Evolutionary conservation across 345 rosid species (phyloP).

Genomic region (Lepidium didymum): DNA sequence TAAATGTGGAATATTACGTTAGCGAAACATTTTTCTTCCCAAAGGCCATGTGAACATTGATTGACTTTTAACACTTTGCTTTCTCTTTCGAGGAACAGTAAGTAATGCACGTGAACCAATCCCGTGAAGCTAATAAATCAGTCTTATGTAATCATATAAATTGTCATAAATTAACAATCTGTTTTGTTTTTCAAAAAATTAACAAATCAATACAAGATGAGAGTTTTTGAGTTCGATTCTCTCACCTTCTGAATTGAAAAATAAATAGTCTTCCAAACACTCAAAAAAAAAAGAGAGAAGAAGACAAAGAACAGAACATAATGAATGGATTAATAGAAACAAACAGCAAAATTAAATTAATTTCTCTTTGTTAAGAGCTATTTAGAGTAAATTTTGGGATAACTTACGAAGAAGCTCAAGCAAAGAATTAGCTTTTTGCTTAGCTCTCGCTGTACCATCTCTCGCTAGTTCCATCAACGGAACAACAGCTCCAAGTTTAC

Average conservation of each 20-base stretch:
- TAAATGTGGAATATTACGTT: conserved; percentile 2
- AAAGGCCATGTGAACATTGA: conserved; percentile 11
- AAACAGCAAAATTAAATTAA: neutral
- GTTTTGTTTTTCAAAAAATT: neutral
- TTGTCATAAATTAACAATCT: neutral
- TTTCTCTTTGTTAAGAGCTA: conserved; percentile 7
- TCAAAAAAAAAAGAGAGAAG: neutral
- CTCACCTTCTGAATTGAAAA: conserved; percentile 1
- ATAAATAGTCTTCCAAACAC: neutral
- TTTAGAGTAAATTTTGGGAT: conserved; percentile 31
- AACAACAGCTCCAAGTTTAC: conserved; percentile 75
- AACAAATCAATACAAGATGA: conserved; percentile 1
- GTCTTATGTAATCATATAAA: too few relatives aligned
- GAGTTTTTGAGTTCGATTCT: conserved; percentile 21
- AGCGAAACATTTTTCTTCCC: neutral
- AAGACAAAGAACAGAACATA: neutral
- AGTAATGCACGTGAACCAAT: conserved; percentile 12
- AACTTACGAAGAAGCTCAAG: conserved; percentile 61
- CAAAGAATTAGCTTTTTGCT: conserved; percentile 68
- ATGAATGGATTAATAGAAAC: neutral
- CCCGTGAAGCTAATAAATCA: neutral
- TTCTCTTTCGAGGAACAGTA: conserved; percentile 6
- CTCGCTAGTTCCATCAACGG: conserved; percentile 76
- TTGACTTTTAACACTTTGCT: conserved; percentile 16
- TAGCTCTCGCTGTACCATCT: conserved; percentile 88